These are phyloP conservation scores for Elongisporangium anandrum DNA, from an alignment of 352 stramenopile species.

Conservation along the genomic window DNA sequence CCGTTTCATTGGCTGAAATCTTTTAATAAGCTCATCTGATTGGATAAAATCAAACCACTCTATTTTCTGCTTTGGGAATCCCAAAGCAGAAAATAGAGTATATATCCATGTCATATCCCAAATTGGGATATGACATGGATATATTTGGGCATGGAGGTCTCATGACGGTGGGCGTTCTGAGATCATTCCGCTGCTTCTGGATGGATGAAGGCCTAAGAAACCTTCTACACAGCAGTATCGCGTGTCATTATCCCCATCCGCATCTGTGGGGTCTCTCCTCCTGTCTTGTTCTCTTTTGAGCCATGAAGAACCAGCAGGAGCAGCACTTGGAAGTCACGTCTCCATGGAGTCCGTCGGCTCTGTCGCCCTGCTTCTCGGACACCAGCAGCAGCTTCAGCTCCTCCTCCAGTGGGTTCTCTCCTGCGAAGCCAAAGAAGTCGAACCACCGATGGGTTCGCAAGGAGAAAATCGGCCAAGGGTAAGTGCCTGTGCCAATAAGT, in stretches of 20 bases:
- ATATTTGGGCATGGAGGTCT: background rate
- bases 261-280: background rate
- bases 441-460: constrained; percentile 47
- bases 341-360: constrained; percentile 8
- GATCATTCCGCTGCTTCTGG: background rate
- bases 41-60: background rate
- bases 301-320: background rate
- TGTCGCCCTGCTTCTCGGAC: constrained; percentile 26
- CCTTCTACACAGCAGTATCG: background rate
- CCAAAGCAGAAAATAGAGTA: too few species aligned
- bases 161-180: background rate
- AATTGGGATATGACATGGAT: background rate
- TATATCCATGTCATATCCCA: too few species aligned
- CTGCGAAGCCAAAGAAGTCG: constrained; percentile 13
- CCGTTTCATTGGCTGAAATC: background rate
- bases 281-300: background rate
- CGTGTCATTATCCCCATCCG: background rate
- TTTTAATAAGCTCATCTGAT: background rate
- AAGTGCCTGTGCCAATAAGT: constrained; percentile 5
- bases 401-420: constrained; percentile 16
- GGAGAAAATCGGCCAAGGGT: constrained; percentile 81
- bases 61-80: background rate
- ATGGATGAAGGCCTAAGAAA: background rate
- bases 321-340: background rate
- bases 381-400: constrained; percentile 14